phyloP scores from a whole-genome alignment of 2,329 filamentous ascomycete species.

The Xylariaceae sp. region DNA sequence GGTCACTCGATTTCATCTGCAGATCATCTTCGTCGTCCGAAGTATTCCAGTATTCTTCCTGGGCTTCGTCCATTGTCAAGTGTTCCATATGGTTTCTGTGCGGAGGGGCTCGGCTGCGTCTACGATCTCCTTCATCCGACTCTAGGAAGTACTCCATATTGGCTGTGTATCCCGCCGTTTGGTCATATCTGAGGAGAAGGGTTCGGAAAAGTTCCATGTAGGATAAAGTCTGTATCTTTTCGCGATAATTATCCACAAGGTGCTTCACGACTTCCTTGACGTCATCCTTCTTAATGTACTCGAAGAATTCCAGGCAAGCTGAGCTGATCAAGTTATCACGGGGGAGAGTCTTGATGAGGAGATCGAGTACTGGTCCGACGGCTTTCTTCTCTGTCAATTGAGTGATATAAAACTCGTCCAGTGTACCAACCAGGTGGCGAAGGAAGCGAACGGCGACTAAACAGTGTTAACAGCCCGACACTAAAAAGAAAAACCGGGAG shows the following conservation, averaged over 20 bases:
- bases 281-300: conserved; percentile 77
- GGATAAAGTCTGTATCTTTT: conserved; percentile 67
- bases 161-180: conserved; percentile 62
- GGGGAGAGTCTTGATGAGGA: conserved; percentile 79
- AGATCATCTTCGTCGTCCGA: conserved; percentile 79
- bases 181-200: conserved; percentile 71
- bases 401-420: conserved; percentile 87
- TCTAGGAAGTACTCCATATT: conserved; percentile 69
- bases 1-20: conserved; percentile 33
- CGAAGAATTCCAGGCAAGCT: conserved; percentile 88
- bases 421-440: conserved; percentile 74
- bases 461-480: conserved; percentile 11
- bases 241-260: conserved; percentile 76
- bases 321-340: conserved; percentile 92
- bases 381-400: conserved; percentile 77
- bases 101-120: conserved; percentile 34
- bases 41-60: conserved; percentile 91
- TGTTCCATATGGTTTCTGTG: conserved; percentile 67
- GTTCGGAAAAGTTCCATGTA: conserved; percentile 82
- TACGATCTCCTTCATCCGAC: conserved; percentile 51
- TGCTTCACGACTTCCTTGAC: conserved; percentile 78
- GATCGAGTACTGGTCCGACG: conserved; percentile 77
- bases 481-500: background rate
- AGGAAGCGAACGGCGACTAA: conserved; percentile 89
- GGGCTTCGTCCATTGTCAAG: conserved; percentile 63